Evolutionary conservation across 768 basidiomycete species (phyloP), one percentile per base, ranked within the genome.

Genomic region (Lactifluus pinguis): DNA sequence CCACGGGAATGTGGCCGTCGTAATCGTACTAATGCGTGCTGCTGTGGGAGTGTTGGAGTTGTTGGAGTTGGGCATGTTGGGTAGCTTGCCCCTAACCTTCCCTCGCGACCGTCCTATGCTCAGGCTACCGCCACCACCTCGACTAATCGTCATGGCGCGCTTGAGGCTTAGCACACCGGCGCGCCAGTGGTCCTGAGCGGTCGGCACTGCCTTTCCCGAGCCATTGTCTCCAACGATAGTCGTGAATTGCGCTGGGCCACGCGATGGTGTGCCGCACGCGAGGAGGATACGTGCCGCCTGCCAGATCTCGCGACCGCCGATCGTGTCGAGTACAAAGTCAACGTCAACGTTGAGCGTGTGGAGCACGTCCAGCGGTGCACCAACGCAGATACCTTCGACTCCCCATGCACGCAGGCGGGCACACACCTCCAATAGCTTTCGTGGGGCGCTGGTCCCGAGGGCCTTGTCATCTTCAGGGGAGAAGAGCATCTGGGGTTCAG

Each of bases 301-400:
- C 80, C 92, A 90, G 39, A 94, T 79, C 42, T 81, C 83, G 68
- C 80, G 80, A 15, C 93, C 91, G 4, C 93, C 93, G 17, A 91
- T 73, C 1, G 87, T 88, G 70, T 95, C 94, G 62, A 95, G 71
- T 3, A 97, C 80, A 21, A 83, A 87, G 69, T 95, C 92, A 70
- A 94, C 88, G 38, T 75, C 70, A 14, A 82, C 80, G 25, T 81
- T 81, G 51, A 83, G 83, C 67, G 57, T 77, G 72, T 56, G 79
- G 36, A 87, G 72, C 36, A 86, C 80, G 52, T 78, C 79, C 3
- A 78, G 70, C 8, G 81, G 80, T n/a, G 73, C 69, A 41, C 73
- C 89, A 63, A 89, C 86, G 25, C 90, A 78, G 9, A 92, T 83
- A 64, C 89, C 89, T 65, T 89, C 86, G 3, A 80, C 88, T 49